Percentiles rank a stretch among this genome's conserved stretches.
These are phyloP conservation scores for Colletotrichum sidae DNA, from an alignment of 2,329 filamentous ascomycete species.

Conservation along the genomic window DNA sequence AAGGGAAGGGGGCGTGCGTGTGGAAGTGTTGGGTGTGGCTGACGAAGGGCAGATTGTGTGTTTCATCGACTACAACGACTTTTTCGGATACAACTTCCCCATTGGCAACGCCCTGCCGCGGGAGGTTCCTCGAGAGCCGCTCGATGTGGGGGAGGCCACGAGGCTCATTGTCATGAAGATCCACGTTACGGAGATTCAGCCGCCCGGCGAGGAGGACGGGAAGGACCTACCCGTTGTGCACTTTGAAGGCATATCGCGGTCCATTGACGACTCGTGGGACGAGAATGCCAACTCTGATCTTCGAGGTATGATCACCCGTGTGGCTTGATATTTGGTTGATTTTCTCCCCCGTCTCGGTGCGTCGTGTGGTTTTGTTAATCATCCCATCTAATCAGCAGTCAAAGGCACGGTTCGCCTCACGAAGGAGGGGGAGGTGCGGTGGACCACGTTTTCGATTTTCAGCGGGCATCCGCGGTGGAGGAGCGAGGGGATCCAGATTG, in stretches of 20 bases:
- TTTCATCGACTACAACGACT: slow-evolving; percentile 76
- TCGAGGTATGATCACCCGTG: slow-evolving; percentile 60
- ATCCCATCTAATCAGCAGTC: slow-evolving; percentile 39
- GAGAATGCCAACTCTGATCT: slow-evolving; percentile 76
- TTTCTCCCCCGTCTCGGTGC: not conserved
- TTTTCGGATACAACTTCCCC: slow-evolving; percentile 79
- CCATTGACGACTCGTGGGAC: slow-evolving; percentile 74
- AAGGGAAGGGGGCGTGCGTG: no score
- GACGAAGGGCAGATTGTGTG: slow-evolving; percentile 51
- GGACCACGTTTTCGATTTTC: slow-evolving; percentile 76
- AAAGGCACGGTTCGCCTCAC: slow-evolving; percentile 74
- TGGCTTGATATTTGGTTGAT: slow-evolving; percentile 37
- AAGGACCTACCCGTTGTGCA: slow-evolving; percentile 73
- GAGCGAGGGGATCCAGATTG: slow-evolving; percentile 81
- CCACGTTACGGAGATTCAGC: slow-evolving; percentile 69
- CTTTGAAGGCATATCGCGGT: slow-evolving; percentile 72
- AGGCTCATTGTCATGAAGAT: slow-evolving; percentile 78
- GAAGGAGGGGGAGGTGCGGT: slow-evolving; percentile 76
- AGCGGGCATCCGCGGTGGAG: slow-evolving; percentile 77
- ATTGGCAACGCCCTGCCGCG: slow-evolving; percentile 51
- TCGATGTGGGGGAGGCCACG: slow-evolving; percentile 74
- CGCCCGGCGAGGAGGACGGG: slow-evolving; percentile 68
- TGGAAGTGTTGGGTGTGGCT: not conserved
- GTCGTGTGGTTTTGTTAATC: slow-evolving; percentile 17
- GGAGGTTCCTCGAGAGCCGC: slow-evolving; percentile 57